These are phyloP conservation scores for Lipomyces oligophaga DNA, from an alignment of 805 yeast species.

Conservation along the genomic window DNA sequence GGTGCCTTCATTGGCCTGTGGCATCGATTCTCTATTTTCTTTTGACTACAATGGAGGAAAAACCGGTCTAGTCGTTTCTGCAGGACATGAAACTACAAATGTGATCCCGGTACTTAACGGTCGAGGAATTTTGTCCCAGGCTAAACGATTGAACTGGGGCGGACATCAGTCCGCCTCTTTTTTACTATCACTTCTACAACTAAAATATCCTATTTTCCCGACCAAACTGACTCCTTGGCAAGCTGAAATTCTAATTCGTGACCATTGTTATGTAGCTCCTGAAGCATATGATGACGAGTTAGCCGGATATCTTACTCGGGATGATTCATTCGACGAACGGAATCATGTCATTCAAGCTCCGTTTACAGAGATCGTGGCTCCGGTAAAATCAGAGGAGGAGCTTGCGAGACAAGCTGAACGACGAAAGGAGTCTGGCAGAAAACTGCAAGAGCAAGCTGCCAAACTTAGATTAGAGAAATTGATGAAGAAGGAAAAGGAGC, in stretches of 20 bases:
- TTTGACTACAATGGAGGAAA: constrained; percentile 53
- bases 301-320: constrained; percentile 53
- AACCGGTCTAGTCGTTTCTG: constrained; percentile 72
- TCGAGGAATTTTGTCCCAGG: constrained; percentile 56
- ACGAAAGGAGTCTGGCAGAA: constrained; percentile 77
- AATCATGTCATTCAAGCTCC: constrained; percentile 84
- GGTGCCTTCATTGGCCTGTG: constrained; percentile 70
- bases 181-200: constrained; percentile 56
- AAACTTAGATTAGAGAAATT: constrained; percentile 76
- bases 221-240: constrained; percentile 61
- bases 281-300: constrained; percentile 64
- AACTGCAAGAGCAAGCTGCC: constrained; percentile 91
- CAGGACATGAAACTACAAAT: constrained; percentile 80
- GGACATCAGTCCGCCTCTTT: constrained; percentile 70
- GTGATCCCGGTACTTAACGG: constrained; percentile 79
- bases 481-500: constrained; percentile 75
- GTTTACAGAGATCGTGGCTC: constrained; percentile 57
- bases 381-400: constrained; percentile 81
- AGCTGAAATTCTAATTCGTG: constrained; percentile 62
- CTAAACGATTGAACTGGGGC: constrained; percentile 89
- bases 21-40: constrained; percentile 78
- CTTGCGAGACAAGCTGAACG: constrained; percentile 69
- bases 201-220: constrained; percentile 93
- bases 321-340: constrained; percentile 53
- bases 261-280: constrained; percentile 70